Evolutionary conservation across 2,329 filamentous ascomycete genomes (phyloP), one percentile per base, ranked within the genome.

Genomic region (Diplodia intermedia): DNA sequence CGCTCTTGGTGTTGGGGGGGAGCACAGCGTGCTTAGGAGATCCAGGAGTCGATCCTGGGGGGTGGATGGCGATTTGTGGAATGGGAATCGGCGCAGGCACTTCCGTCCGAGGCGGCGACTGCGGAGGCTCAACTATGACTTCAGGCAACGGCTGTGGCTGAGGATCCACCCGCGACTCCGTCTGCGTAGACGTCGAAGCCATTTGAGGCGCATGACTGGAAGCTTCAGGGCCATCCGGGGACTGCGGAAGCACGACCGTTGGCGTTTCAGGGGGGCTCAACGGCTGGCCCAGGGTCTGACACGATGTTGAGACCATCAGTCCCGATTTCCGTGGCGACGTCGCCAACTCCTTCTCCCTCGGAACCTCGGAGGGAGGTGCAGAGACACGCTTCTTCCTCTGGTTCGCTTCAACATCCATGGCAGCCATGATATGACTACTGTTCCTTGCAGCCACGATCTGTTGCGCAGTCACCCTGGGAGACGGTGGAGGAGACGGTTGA

Each of bases 11-110:
- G 70, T 88, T 88, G 68, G 94, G 89, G 66, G 93, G 93, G 36
- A 97, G 89, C 66, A 97, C 86, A 63, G 90, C 89, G 71, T 90
- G 88, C 57, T 86, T 87, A 1, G 93, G 93, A 2, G 93, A 79
- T 2, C 63, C 65, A 29, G 70, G 67, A 14, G 50, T 54, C 33
- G 67, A 93, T 4, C 57, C 57, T 0, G 95, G 94, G 38, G 95
- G 95, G 72, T 97, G 91, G 63, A 99, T 92, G 67, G 92, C 91
- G 75, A 99, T 99, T 73, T 90, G 91, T 0, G 94, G 94, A 70
- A 97, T 91, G 4, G 84, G 75, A 69, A 81, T 80, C 55, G 69
- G 79, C 79, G 79, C 11, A 78, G 80, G 70, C 72, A 75, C 57
- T 71, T 79, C 61, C 68, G 74, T 71, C 71, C 74, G 75, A 9